Percentiles rank a stretch among this genome's conserved stretches.
Conservation (phyloP, 805 yeast species). For the Candida jianshihensis region DNA sequence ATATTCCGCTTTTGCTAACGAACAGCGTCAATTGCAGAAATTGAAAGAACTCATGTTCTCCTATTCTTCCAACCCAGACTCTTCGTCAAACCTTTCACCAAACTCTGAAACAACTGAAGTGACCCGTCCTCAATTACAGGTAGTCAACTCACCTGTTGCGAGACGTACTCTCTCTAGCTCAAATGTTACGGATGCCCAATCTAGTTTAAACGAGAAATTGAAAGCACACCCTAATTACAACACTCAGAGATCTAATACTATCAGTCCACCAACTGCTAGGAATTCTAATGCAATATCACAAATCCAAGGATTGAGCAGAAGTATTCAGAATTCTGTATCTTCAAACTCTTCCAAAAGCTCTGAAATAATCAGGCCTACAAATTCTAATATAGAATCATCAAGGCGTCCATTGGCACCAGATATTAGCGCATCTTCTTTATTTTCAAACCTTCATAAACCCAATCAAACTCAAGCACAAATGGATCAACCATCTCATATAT, state of each 20-base stretch:
- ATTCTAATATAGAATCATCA: too few relatives aligned
- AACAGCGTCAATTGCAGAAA: neutral
- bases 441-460: neutral
- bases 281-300: constrained; percentile 10
- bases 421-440: too few relatives aligned
- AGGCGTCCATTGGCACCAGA: too few relatives aligned
- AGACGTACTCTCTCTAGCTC: constrained; percentile 5
- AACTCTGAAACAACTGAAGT: neutral
- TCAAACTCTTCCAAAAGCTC: too few relatives aligned
- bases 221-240: constrained; percentile 1
- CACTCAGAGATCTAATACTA: constrained; percentile 7
- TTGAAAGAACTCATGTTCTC: neutral
- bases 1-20: neutral
- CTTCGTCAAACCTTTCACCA: neutral
- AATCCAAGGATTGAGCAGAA: constrained; percentile 6
- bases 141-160: too few relatives aligned
- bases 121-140: neutral
- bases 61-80: neutral
- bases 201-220: constrained; percentile 8
- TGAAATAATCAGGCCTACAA: too few relatives aligned
- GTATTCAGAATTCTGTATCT: constrained; percentile 1
- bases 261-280: constrained; percentile 1
- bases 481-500: neutral
- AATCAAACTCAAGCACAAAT: too few relatives aligned
- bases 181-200: constrained; percentile 10